Evolutionary conservation across 306 rosid genomes (phyloP).

Genomic region (Gleditsia sinensis): DNA sequence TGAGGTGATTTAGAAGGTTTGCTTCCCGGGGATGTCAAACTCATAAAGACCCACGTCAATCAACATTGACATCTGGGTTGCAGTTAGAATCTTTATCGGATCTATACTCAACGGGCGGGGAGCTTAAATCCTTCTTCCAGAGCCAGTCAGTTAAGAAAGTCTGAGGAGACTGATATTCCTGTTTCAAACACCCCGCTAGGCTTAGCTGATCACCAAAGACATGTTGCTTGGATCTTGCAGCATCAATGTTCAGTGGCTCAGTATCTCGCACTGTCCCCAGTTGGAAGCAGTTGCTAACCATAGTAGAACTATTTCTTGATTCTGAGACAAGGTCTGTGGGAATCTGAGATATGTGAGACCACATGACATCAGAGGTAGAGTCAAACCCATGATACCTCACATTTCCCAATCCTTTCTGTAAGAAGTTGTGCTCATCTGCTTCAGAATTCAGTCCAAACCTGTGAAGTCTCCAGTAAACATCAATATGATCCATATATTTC

Average conservation of each 20-base stretch:
- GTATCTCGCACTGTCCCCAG: conserved; percentile 42
- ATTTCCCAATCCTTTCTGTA: conserved; percentile 54
- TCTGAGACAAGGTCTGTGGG: conserved; percentile 45
- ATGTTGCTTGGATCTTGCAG: conserved; percentile 49
- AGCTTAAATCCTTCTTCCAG: conserved; percentile 52
- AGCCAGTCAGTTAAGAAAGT: conserved; percentile 62
- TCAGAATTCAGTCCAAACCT: conserved; percentile 53
- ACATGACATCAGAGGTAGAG: conserved; percentile 50
- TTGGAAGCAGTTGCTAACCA: conserved; percentile 46
- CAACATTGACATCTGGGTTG: conserved; percentile 45
- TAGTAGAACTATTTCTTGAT: conserved; percentile 44
- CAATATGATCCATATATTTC: not conserved
- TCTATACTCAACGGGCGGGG: conserved; percentile 41
- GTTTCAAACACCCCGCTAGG: conserved; percentile 44
- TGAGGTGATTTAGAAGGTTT: conserved; percentile 13
- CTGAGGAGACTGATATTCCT: conserved; percentile 53
- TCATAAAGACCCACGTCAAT: conserved; percentile 38
- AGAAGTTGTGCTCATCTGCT: conserved; percentile 49
- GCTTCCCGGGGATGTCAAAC: conserved; percentile 15
- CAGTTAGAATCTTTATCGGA: conserved; percentile 44
- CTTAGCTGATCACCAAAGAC: conserved; percentile 45
- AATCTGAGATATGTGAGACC: conserved; percentile 52
- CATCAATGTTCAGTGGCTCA: conserved; percentile 39
- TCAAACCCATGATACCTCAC: conserved; percentile 47
- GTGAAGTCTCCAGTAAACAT: conserved; percentile 33